Base-by-base conservation (phyloP, 805 yeast species). In the Wickerhamomyces sydowiorum region DNA sequence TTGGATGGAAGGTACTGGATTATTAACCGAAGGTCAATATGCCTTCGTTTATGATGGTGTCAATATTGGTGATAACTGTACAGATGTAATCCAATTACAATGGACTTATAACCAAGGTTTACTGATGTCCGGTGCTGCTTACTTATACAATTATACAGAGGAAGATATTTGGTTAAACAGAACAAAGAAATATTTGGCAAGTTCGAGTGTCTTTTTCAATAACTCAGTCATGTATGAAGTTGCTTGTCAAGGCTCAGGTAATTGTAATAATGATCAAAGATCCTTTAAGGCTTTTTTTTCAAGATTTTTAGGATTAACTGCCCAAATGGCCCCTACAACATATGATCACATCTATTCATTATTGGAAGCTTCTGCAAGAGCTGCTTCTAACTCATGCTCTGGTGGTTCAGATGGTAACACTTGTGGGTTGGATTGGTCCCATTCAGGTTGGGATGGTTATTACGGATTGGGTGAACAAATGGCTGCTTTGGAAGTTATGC, bases 391-490 rank as follows among this genome's bases (percentile, higher is more conserved):
- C 38, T 75, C 91, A 1, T 87, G 96, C 63, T 67, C 80, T 1
- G 96, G 96, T 45, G 95, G 95, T 51, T 39, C 62, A 2, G 96
- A 87, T 58, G 83, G 84, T 9, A 79, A 81, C 50, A 87, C 96
- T 0, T 88, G 96, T 65, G 95, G 96, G 36, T 60, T 72, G 41
- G 68, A 81, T 60, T 87, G 96, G 96, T 59, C 72, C 13, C 45
- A 52, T 14, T 64, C 63, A 29, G 68, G 73, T 5, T 84, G 83
- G 78, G 95, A 86, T 60, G 77, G 73, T 1, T 57, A 53, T 42
- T 86, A 75, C 52, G 96, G 96, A 1, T 71, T 87, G 31, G 96
- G 96, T 38, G 95, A 88, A 62, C 95, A 87, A 61, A 81, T 85
- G 72, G 66, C 77, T 28, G 95, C 95, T 0, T 64, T 86, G 39